These are phyloP conservation scores for Trichophyton equinum DNA, from an alignment of 2,329 filamentous ascomycete genomes.

Conservation along the genomic window DNA sequence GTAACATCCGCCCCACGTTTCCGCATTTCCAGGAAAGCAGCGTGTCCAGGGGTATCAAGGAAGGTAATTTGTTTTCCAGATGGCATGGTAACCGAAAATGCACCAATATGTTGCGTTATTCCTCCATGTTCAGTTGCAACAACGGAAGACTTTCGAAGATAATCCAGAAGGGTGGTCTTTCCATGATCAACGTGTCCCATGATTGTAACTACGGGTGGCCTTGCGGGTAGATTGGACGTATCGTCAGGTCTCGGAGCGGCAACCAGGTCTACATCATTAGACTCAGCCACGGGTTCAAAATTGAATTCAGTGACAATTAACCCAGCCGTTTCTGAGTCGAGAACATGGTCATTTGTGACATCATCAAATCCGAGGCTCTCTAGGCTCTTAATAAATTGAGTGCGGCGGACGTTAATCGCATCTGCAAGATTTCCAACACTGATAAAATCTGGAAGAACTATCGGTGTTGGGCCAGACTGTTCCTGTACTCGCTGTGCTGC, in stretches of 20 bases:
- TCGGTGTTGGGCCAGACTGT: constrained; percentile 40
- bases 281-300: constrained; percentile 68
- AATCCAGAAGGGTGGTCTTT: constrained; percentile 93
- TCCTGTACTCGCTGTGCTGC: constrained; percentile 29
- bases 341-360: constrained; percentile 65
- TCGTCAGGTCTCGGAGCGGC: constrained; percentile 58
- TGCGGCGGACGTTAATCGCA: constrained; percentile 56
- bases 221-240: constrained; percentile 51
- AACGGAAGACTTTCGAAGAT: constrained; percentile 80
- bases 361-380: constrained; percentile 83
- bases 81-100: constrained; percentile 81
- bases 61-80: constrained; percentile 88
- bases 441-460: constrained; percentile 82
- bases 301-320: constrained; percentile 88
- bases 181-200: constrained; percentile 99
- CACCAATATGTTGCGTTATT: constrained; percentile 97
- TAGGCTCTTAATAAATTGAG: constrained; percentile 62
- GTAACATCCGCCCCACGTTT: constrained; percentile 91
- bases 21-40: constrained; percentile 90
- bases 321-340: constrained; percentile 81
- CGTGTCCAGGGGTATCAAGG: constrained; percentile 90
- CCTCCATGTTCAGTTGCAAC: constrained; percentile 87
- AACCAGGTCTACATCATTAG: constrained; percentile 55
- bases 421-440: constrained; percentile 71
- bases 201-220: constrained; percentile 92